These are phyloP conservation scores for Erysimum pusillum DNA, from an alignment of 441 rosid species.

Conservation along the genomic window DNA sequence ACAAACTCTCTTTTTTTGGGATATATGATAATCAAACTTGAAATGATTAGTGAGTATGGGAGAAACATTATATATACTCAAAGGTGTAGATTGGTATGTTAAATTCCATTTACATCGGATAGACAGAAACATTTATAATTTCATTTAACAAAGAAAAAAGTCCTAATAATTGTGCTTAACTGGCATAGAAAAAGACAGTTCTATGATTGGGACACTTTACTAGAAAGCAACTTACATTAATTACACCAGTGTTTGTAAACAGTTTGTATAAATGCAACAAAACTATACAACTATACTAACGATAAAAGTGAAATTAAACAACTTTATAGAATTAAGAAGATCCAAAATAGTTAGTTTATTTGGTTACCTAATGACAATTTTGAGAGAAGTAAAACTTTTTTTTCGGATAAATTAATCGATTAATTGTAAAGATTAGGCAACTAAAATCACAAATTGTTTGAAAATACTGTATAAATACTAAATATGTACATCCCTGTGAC, in stretches of 20 bases:
- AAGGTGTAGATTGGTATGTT: slow-evolving; percentile 10
- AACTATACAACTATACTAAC: neutral
- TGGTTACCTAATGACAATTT: neutral
- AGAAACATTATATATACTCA: slow-evolving; percentile 9
- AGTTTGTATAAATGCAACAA: slow-evolving; percentile 14
- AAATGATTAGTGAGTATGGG: slow-evolving; percentile 42
- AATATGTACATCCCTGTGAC: neutral
- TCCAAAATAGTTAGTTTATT: neutral
- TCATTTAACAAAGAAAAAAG: neutral
- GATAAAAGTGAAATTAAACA: neutral
- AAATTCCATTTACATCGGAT: slow-evolving; percentile 17
- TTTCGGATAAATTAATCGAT: neutral
- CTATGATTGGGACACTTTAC: slow-evolving; percentile 36
- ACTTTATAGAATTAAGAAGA: neutral
- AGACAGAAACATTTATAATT: neutral
- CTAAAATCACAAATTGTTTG: neutral
- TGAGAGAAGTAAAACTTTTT: neutral
- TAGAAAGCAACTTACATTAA: slow-evolving; percentile 22
- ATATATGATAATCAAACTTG: slow-evolving; percentile 35
- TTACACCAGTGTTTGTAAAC: neutral
- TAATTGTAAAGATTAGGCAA: neutral
- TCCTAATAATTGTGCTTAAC: slow-evolving; percentile 31
- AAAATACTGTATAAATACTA: neutral
- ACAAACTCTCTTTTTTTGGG: slow-evolving; percentile 17
- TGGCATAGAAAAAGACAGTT: slow-evolving; percentile 35